A percentile compares a stretch with the other conserved stretches of the same genome.
These are phyloP conservation scores for Debaryomyces hansenii DNA, from an alignment of 805 yeast species.

Conservation along the genomic window DNA sequence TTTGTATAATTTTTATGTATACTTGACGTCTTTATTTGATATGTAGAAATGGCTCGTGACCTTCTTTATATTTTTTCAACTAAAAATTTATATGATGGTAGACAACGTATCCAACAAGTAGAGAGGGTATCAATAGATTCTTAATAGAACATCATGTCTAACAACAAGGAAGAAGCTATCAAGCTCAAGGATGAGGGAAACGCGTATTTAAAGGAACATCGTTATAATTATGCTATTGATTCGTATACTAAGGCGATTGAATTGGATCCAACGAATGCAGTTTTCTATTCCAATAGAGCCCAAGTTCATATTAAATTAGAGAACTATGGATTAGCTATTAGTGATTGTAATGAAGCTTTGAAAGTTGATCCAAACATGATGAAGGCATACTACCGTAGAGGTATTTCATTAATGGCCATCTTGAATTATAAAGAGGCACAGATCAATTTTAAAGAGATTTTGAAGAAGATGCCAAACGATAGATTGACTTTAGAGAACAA, in stretches of 20 bases:
- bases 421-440: slow-evolving; percentile 74
- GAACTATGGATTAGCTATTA: slow-evolving; percentile 79
- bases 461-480: slow-evolving; percentile 66
- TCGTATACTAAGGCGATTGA: slow-evolving; percentile 75
- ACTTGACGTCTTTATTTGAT: neutral
- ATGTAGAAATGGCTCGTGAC: neutral
- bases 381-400: slow-evolving; percentile 87
- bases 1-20: neutral
- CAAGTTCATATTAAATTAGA: slow-evolving; percentile 86
- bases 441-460: slow-evolving; percentile 63
- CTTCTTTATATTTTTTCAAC: neutral
- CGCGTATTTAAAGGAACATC: slow-evolving; percentile 62
- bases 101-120: too few relatives aligned
- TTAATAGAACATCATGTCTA: slow-evolving; percentile 1
- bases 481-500: slow-evolving; percentile 60
- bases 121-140: neutral
- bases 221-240: slow-evolving; percentile 64
- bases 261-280: slow-evolving; percentile 55
- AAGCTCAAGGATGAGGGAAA: slow-evolving; percentile 73
- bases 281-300: slow-evolving; percentile 82
- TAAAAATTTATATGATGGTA: neutral
- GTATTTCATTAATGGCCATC: slow-evolving; percentile 75
- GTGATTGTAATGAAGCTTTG: slow-evolving; percentile 75
- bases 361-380: slow-evolving; percentile 62
- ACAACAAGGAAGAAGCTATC: slow-evolving; percentile 38